Conservation (phyloP, 805 yeast species). For the Starmera caribaea region DNA sequence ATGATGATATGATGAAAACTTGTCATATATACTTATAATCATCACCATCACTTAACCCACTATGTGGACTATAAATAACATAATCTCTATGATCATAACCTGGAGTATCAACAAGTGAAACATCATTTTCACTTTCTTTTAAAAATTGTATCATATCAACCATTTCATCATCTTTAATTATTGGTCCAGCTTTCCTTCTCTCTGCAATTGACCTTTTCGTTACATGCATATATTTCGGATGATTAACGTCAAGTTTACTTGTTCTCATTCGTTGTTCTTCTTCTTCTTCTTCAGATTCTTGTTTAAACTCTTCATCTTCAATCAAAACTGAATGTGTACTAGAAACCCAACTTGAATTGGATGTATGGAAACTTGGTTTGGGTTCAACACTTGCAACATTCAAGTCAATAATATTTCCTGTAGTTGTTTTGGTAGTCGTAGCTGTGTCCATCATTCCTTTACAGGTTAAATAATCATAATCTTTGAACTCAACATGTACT, state of each 20-base stretch:
- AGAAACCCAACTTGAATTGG: not conserved
- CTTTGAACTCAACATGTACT: not conserved
- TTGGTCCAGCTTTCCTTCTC: not conserved
- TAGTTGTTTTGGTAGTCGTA: not conserved
- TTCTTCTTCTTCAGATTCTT: too few species aligned
- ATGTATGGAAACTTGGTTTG: conserved; percentile 1
- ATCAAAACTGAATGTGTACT: not conserved
- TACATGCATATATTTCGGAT: too few species aligned
- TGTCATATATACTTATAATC: not conserved
- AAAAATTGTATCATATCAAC: conserved; percentile 13
- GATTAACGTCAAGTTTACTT: too few species aligned
- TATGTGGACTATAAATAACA: conserved; percentile 3
- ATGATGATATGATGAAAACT: not conserved
- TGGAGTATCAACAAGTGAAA: conserved; percentile 4
- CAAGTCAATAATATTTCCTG: conserved; percentile 9
- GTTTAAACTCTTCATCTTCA: not conserved
- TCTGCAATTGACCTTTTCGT: not conserved
- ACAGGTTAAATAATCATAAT: not conserved
- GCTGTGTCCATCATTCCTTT: too few species aligned
- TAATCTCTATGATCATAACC: conserved; percentile 7
- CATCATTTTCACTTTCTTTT: conserved; percentile 10
- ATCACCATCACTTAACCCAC: conserved; percentile 1
- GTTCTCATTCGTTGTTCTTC: too few species aligned
- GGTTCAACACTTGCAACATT: conserved; percentile 5
- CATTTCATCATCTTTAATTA: conserved; percentile 1